phyloP scores from a whole-genome alignment of 202 grass and related monocot species.

The Digitaria exilis region DNA sequence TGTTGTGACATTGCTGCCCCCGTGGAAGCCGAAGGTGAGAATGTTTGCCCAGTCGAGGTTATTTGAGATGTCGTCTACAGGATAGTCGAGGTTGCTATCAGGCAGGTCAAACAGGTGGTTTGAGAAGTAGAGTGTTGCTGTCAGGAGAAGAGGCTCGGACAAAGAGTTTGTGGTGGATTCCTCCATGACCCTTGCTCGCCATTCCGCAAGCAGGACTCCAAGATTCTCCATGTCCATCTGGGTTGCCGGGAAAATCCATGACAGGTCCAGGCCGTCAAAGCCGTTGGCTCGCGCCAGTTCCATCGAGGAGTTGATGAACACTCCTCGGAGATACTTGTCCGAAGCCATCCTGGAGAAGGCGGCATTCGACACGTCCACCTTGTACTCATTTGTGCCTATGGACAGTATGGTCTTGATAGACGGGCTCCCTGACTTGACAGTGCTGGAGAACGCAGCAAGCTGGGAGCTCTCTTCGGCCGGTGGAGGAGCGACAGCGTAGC shows the following conservation, averaged over 20 bases:
- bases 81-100: constrained; percentile 62
- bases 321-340: constrained; percentile 26
- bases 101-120: constrained; percentile 70
- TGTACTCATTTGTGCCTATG: constrained; percentile 44
- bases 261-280: constrained; percentile 74
- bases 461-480: constrained; percentile 5
- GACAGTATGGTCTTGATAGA: constrained; percentile 56
- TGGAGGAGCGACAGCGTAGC: constrained; percentile 20
- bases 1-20: constrained; percentile 49
- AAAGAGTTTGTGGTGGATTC: constrained; percentile 44
- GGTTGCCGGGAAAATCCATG: constrained; percentile 65
- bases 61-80: constrained; percentile 49
- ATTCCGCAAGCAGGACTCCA: constrained; percentile 56
- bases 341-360: constrained; percentile 74
- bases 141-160: constrained; percentile 55
- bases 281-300: constrained; percentile 57
- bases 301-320: constrained; percentile 57
- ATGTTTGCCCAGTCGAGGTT: constrained; percentile 70
- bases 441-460: constrained; percentile 51
- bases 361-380: constrained; percentile 23
- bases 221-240: constrained; percentile 66
- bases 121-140: constrained; percentile 70
- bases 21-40: constrained; percentile 61
- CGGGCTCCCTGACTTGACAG: constrained; percentile 48
- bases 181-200: constrained; percentile 51